phyloP scores from a whole-genome alignment of 192 early-diverging fungal genomes.

The Rhizophagus prolifer region DNA sequence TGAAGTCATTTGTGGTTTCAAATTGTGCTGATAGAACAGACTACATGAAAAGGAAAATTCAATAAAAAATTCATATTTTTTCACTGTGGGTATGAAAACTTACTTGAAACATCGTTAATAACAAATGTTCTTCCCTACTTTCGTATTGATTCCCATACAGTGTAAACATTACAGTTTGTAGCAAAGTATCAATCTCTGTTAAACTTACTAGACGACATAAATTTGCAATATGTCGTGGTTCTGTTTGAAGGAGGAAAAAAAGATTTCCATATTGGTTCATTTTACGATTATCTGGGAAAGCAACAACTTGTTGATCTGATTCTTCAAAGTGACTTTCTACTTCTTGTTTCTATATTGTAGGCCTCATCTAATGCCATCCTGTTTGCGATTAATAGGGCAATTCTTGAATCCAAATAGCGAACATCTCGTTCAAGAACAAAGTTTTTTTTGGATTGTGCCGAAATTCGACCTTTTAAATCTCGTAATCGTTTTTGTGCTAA shows the following conservation, averaged over 20 bases:
- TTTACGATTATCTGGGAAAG: conserved; percentile 77
- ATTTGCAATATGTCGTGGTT: conserved; percentile 88
- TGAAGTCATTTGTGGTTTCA: conserved; percentile 82
- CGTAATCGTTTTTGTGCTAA: conserved; percentile 79
- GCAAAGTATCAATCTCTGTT: conserved; percentile 87
- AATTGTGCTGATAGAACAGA: conserved; percentile 89
- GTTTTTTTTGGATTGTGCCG: conserved; percentile 91
- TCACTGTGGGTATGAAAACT: not conserved
- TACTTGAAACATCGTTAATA: conserved; percentile 96
- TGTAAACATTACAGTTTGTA: conserved; percentile 97
- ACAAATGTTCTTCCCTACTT: conserved; percentile 89
- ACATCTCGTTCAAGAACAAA: conserved; percentile 92
- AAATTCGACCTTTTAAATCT: conserved; percentile 85
- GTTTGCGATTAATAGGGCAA: conserved; percentile 90
- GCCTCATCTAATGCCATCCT: conserved; percentile 88
- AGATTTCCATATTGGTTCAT: conserved; percentile 91
- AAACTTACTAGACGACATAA: conserved; percentile 81
- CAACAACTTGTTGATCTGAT: conserved; percentile 42
- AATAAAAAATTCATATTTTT: not conserved
- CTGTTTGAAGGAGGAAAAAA: conserved; percentile 88
- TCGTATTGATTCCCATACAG: conserved; percentile 97
- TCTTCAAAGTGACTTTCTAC: conserved; percentile 73
- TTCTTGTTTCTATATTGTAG: conserved; percentile 62
- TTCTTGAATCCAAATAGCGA: conserved; percentile 86
- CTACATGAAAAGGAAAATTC: conserved; percentile 28